Evolutionary conservation across 768 basidiomycete genomes (phyloP), one percentile per base, ranked within the genome.

Genomic region (Hygrocybe coccinea): DNA sequence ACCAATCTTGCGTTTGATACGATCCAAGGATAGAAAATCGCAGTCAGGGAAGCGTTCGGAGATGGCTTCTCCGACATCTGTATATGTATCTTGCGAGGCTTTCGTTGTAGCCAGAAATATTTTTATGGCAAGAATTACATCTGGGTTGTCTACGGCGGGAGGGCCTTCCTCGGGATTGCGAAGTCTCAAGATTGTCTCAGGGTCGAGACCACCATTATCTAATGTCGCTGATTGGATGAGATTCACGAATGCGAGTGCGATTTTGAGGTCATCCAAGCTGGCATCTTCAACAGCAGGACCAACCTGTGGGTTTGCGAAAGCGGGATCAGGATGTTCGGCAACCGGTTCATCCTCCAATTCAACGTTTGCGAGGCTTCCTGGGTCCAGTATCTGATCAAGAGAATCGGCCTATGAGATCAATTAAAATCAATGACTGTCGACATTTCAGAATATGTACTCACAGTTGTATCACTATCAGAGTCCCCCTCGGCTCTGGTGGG

Each of bases 31-130:
- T 2, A 71, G 64, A 6, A 75, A 52, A 0, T 64, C 54, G 2
- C 51, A 37, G 3, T 66, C 60, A 9, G 67, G 71, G 56, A 64
- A 64, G 1, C 65, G 59, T 4, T 57, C 61, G 0, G 52, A 15
- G n/a, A 67, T 56, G 2, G 66, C 66, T 1, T 56, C 21, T 0
- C 66, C 44, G 10, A 68, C 57, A 11, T 9, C 24, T 21, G 62
- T 64, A 50, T 76, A 76, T 0, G 62, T 62, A 37, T 64, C 57
- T 37, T 73, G 58, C 0, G 76, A 70, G 3, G 69, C 59, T 50
- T 72, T 60, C 0, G 50, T 56, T 24, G 62, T 62, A 5, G 65
- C 50, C 4, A 76, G 53, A 50, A 65, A 74, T 2, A 73, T 34
- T 9, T 72, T 64, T 17, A 77, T 24, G 1, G 72, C 71, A 14